phyloP scores from a whole-genome alignment of 1,284 basidiomycete species.

The Sphaerobolus stellatus region DNA sequence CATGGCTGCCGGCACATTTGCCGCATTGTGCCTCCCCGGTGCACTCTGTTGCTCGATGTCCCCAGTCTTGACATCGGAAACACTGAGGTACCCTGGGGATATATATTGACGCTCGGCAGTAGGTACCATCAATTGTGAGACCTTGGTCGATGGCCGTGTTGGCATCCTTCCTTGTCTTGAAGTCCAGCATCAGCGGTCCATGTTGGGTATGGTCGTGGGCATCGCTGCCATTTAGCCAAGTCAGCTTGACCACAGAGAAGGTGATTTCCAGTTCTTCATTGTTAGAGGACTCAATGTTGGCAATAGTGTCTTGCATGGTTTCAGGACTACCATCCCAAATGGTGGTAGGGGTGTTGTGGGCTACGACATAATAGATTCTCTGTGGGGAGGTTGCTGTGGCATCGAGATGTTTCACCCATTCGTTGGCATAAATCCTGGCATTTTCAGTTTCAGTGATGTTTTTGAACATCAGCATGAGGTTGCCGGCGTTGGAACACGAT shows the following conservation, averaged over 20 bases:
- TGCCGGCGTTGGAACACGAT: too few relatives aligned
- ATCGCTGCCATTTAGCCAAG: too few relatives aligned
- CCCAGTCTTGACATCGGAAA: too few relatives aligned
- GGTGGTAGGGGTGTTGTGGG: neutral
- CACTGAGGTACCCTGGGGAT: conserved; percentile 18
- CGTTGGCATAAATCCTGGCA: neutral
- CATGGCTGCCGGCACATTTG: too few relatives aligned
- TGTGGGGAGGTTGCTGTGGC: neutral
- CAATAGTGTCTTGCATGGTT: neutral
- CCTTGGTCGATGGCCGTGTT: conserved; percentile 12
- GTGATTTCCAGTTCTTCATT: neutral
- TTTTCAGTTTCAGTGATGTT: too few relatives aligned
- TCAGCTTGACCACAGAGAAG: neutral
- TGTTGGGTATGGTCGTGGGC: too few relatives aligned
- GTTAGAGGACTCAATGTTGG: neutral
- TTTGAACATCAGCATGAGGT: too few relatives aligned
- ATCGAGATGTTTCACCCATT: neutral
- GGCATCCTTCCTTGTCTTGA: conserved; percentile 6
- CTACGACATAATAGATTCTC: neutral
- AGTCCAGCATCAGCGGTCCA: neutral
- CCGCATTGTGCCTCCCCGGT: conserved; percentile 22
- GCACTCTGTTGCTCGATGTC: conserved; percentile 18
- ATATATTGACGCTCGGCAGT: neutral
- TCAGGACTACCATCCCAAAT: neutral
- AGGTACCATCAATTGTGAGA: conserved; percentile 4